A percentile compares a stretch with the other conserved stretches of the same genome.
Conservation (phyloP, 352 stramenopile genomes). For the Globisporangium apiculatum region DNA sequence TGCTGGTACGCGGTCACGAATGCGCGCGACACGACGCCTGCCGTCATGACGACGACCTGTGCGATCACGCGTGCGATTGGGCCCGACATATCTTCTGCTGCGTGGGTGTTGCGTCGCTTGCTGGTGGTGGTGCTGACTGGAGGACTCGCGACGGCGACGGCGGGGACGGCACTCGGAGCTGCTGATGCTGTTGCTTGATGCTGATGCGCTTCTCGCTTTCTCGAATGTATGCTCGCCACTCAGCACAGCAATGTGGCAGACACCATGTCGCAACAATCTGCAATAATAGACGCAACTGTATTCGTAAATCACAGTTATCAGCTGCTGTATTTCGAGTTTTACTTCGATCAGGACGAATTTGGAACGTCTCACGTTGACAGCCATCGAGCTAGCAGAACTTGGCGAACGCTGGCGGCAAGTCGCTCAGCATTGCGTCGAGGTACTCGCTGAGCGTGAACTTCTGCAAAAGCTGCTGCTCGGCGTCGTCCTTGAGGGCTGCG, state of each 20-base stretch:
- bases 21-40: constrained; percentile 74
- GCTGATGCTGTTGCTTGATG: too few relatives aligned
- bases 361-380: too few relatives aligned
- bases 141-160: too few relatives aligned
- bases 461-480: constrained; percentile 37
- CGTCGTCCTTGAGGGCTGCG: constrained; percentile 24
- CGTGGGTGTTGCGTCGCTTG: constrained; percentile 7
- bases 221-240: not conserved
- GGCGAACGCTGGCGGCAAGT: constrained; percentile 25
- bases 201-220: not conserved
- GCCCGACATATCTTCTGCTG: constrained; percentile 51
- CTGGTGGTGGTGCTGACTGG: constrained; percentile 2
- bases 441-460: constrained; percentile 46
- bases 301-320: too few relatives aligned
- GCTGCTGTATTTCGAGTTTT: too few relatives aligned
- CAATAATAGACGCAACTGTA: too few relatives aligned
- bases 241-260: too few relatives aligned
- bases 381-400: constrained; percentile 3
- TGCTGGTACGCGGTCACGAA: constrained; percentile 88
- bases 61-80: constrained; percentile 75
- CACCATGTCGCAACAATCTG: too few relatives aligned
- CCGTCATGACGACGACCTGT: constrained; percentile 79
- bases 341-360: too few relatives aligned
- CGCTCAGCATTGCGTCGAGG: constrained; percentile 31
- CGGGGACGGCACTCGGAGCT: too few relatives aligned